Conservation (phyloP, 1,284 basidiomycete genomes). For the Thelephora terrestris region DNA sequence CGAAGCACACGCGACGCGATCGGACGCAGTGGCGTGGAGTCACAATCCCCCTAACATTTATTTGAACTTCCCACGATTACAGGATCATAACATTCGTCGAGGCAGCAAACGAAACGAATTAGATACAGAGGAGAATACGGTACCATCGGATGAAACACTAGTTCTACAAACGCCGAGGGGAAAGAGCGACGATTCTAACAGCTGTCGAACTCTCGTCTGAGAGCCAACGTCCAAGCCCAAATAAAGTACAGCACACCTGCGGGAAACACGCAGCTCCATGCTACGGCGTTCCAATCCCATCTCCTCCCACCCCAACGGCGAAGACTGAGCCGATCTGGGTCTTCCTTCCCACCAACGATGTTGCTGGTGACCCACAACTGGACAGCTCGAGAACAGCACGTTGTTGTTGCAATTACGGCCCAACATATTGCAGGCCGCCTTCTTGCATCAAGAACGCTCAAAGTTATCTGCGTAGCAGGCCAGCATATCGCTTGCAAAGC, state of each 20-base stretch:
- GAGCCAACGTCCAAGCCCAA: conserved; percentile 63
- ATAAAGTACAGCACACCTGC: conserved; percentile 62
- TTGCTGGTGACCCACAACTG: conserved; percentile 86
- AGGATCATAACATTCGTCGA: too few species aligned
- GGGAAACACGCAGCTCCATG: conserved; percentile 55
- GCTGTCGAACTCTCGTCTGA: conserved; percentile 31
- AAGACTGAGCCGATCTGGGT: conserved; percentile 7
- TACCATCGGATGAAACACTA: not conserved
- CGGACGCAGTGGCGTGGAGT: too few species aligned
- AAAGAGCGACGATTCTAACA: conserved; percentile 22
- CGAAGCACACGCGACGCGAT: too few species aligned
- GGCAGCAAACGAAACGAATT: too few species aligned
- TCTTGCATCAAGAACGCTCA: conserved; percentile 52
- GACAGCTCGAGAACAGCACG: conserved; percentile 59
- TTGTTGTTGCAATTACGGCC: conserved; percentile 76
- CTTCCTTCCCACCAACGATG: conserved; percentile 24
- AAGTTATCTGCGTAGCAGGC: conserved; percentile 75
- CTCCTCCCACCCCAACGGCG: conserved; percentile 41
- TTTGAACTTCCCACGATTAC: too few species aligned
- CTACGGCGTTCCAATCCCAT: conserved; percentile 71
- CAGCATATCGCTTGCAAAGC: conserved; percentile 82
- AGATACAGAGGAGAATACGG: too few species aligned
- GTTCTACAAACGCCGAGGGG: not conserved
- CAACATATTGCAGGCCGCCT: conserved; percentile 64
- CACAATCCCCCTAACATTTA: too few species aligned